A percentile compares a stretch with the other conserved stretches of the same genome.
Evolutionary conservation across 257 asterid species (phyloP).

Genomic region (Lantana camara): DNA sequence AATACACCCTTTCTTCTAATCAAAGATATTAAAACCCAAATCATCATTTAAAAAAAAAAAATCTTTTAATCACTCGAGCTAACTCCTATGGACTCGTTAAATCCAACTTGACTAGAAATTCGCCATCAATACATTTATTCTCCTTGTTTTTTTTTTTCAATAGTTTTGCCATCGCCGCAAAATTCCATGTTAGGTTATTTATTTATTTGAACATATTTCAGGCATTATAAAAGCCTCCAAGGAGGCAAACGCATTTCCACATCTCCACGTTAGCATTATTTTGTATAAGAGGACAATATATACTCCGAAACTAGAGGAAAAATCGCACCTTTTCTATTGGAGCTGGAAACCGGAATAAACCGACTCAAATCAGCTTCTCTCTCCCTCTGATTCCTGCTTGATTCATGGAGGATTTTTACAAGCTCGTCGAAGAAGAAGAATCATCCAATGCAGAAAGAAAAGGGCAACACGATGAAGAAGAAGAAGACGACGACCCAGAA

Average conservation of each 20-base stretch:
- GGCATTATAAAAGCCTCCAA: neutral
- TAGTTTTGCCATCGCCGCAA: too few species aligned
- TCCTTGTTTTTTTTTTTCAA: too few species aligned
- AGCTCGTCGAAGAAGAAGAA: slow-evolving; percentile 27
- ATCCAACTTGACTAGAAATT: too few species aligned
- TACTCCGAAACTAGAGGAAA: slow-evolving; percentile 29
- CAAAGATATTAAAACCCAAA: too few species aligned
- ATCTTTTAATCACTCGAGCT: too few species aligned
- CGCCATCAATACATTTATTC: too few species aligned
- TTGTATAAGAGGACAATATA: slow-evolving; percentile 26
- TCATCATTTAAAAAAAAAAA: too few species aligned
- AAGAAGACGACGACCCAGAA: slow-evolving; percentile 61
- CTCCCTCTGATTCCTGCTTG: neutral
- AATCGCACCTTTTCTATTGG: slow-evolving; percentile 16
- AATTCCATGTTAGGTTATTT: too few species aligned
- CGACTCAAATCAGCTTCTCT: slow-evolving; percentile 15
- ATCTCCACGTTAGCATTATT: neutral
- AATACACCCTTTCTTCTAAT: too few species aligned
- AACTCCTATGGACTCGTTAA: too few species aligned
- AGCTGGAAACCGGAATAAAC: slow-evolving; percentile 17
- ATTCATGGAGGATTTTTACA: slow-evolving; percentile 45
- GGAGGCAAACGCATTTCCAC: too few species aligned
- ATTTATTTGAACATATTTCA: too few species aligned
- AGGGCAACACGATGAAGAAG: slow-evolving; percentile 29
- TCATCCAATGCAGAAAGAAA: slow-evolving; percentile 36